Conservation (phyloP, 2,329 filamentous ascomycete genomes). For the Huntiella bhutanensis region DNA sequence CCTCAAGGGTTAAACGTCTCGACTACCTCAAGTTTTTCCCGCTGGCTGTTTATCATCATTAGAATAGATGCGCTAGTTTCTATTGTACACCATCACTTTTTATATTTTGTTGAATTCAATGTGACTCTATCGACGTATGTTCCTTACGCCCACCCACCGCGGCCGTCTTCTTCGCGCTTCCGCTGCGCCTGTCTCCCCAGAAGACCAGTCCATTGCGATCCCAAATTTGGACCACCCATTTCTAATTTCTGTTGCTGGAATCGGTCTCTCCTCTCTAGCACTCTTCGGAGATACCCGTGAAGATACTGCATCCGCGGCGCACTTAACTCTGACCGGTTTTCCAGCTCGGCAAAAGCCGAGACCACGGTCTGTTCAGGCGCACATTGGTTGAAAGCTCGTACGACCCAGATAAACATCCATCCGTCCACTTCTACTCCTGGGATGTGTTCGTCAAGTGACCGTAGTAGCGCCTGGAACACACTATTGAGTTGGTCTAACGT, state of each 20-base stretch:
- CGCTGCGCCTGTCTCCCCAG: neutral
- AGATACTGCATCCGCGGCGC: conserved; percentile 29
- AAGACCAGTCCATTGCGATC: conserved; percentile 9
- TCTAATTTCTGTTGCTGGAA: neutral
- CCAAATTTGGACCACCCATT: neutral
- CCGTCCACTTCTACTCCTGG: conserved; percentile 32
- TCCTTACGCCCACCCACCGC: no score
- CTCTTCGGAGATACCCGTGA: conserved; percentile 20
- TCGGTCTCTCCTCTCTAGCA: conserved; percentile 7
- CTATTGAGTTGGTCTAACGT: conserved; percentile 45
- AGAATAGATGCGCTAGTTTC: no score
- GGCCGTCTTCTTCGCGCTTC: no score
- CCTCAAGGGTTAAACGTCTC: conserved; percentile 18
- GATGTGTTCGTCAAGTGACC: conserved; percentile 28
- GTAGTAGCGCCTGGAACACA: conserved; percentile 46
- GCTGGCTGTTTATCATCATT: no score
- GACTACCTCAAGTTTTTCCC: no score
- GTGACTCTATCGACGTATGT: neutral
- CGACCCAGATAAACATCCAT: conserved; percentile 41
- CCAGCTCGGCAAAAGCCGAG: conserved; percentile 33
- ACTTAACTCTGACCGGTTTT: conserved; percentile 27
- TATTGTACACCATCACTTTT: neutral
- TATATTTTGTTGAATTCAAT: neutral
- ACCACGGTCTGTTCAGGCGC: conserved; percentile 31
- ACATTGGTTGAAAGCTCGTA: conserved; percentile 46